phyloP scores from a whole-genome alignment of 2,329 filamentous ascomycete species.

The Fusarium acutatum region DNA sequence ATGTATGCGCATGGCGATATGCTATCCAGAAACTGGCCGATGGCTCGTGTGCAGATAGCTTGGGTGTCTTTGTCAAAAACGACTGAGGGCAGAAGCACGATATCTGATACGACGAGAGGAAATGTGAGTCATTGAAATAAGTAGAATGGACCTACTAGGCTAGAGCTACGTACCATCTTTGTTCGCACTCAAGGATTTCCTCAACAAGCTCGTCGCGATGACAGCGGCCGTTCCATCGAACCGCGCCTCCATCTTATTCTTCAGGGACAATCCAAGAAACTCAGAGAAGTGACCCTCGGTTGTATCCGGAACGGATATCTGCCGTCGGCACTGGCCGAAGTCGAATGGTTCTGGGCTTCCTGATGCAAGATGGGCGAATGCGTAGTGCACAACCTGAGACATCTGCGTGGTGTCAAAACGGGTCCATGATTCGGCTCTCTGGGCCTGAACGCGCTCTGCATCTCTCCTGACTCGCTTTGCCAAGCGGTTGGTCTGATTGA shows the following conservation, averaged over 20 bases:
- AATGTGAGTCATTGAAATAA: background rate
- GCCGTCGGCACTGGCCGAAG: background rate
- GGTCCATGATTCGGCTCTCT: background rate
- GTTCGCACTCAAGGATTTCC: background rate
- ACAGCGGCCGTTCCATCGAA: background rate
- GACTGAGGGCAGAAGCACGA: background rate
- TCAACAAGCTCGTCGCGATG: background rate
- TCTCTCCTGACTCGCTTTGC: background rate
- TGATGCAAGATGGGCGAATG: background rate
- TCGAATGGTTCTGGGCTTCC: background rate
- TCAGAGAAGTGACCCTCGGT: background rate
- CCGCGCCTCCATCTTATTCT: background rate
- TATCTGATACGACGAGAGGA: background rate
- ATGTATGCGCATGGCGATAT: background rate
- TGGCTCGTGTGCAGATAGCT: background rate
- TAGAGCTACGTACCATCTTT: background rate
- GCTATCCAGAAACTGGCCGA: background rate
- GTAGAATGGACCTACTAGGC: fast-evolving
- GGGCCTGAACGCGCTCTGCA: background rate
- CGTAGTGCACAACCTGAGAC: background rate
- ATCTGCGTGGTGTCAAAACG: background rate
- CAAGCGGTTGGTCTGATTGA: background rate
- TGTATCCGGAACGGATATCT: background rate
- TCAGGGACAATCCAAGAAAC: background rate
- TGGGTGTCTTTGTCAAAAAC: background rate